phyloP scores from a whole-genome alignment of 768 basidiomycete genomes.

The Cystofilobasidium ferigula region DNA sequence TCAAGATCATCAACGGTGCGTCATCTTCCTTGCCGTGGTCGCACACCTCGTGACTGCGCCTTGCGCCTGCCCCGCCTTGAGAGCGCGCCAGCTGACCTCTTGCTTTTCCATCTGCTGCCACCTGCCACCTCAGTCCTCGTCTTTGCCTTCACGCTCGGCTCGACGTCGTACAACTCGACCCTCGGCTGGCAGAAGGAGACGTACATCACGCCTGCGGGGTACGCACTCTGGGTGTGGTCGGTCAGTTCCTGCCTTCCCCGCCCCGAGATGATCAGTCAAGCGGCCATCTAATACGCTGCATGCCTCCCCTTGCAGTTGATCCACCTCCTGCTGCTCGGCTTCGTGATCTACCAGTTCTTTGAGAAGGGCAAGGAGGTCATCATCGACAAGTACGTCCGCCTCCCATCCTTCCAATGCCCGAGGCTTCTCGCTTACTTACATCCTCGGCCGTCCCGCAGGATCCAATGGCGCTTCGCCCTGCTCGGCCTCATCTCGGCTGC shows the following conservation, averaged over 20 bases:
- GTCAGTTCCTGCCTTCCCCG: not conserved
- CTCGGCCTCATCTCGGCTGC: conserved; percentile 75
- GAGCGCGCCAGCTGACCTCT: not conserved
- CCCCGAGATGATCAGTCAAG: not conserved
- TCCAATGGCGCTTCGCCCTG: conserved; percentile 85
- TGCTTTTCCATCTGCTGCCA: not conserved
- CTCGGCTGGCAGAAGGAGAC: conserved; percentile 8
- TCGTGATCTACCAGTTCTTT: conserved; percentile 51
- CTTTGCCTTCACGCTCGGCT: conserved; percentile 4
- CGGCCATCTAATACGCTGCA: too few species aligned
- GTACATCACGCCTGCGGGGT: conserved; percentile 20
- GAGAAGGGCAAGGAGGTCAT: conserved; percentile 21
- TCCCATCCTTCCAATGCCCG: not conserved
- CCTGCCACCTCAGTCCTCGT: not conserved
- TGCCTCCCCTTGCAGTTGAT: conserved; percentile 48
- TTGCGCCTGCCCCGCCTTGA: not conserved
- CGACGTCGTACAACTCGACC: not conserved
- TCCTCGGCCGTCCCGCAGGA: conserved; percentile 40
- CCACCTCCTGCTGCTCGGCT: conserved; percentile 81
- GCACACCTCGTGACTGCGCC: not conserved
- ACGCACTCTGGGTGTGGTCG: conserved; percentile 20
- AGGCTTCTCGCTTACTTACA: not conserved
- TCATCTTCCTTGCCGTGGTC: not conserved
- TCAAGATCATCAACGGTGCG: conserved; percentile 20
- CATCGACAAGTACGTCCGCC: conserved; percentile 14